Evolutionary conservation across 208 protist species (phyloP).

Genomic region (Wallacemonas sp.): DNA sequence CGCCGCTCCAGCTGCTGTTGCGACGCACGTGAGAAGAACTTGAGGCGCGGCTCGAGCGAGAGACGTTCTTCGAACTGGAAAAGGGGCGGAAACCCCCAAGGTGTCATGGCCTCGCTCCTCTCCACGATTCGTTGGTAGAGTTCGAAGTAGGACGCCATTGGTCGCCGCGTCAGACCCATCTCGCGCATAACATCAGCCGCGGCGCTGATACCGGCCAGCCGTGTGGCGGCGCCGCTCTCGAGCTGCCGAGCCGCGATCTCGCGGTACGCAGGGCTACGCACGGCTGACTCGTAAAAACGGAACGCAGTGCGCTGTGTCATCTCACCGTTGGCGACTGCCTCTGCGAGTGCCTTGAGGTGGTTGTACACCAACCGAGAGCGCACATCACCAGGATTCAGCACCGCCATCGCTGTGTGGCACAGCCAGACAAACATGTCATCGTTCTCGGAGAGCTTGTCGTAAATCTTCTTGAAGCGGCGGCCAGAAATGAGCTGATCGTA

Average conservation of each 20-base stretch:
- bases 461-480: conserved; percentile 85
- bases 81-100: conserved; percentile 91
- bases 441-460: conserved; percentile 84
- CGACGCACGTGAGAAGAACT: conserved; percentile 81
- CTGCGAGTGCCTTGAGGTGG: conserved; percentile 81
- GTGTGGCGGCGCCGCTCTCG: conserved; percentile 77
- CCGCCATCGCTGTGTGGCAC: conserved; percentile 90
- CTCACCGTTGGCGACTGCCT: conserved; percentile 82
- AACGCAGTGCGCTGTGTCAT: conserved; percentile 90
- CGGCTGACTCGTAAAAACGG: conserved; percentile 86
- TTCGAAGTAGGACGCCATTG: conserved; percentile 91
- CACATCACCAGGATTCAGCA: conserved; percentile 89
- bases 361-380: conserved; percentile 87
- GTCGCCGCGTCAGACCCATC: conserved; percentile 84
- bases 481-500: conserved; percentile 91
- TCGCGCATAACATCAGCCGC: conserved; percentile 87
- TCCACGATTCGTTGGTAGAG: conserved; percentile 91
- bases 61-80: conserved; percentile 92
- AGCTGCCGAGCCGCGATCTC: conserved; percentile 81
- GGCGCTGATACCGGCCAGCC: conserved; percentile 81
- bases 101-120: conserved; percentile 89
- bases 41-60: conserved; percentile 79
- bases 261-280: conserved; percentile 87
- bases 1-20: conserved; percentile 82
- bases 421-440: conserved; percentile 93